Base-by-base conservation (phyloP, 257 asterid species). In the Agastache rugosa region DNA sequence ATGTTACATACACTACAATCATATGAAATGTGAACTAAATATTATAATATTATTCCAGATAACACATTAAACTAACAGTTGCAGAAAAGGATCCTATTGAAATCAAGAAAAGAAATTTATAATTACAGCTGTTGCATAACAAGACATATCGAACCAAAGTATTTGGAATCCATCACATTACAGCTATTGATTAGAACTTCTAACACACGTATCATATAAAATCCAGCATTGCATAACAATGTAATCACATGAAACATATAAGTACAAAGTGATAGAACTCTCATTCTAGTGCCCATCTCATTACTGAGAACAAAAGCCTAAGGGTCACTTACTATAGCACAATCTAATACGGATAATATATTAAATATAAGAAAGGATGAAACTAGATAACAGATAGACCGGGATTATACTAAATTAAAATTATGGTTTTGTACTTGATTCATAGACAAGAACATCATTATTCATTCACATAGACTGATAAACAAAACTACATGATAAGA, bases 381-480 rank as follows among this genome's bases (percentile, higher is more conserved):
- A 45, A 16, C 25, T 5, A 6, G 11, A 66, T 37, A 37, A 20
- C 22, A 15, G 11, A 29, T 17, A 27, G 37, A 31, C 37, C 37
- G 1, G 53, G 12, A 23, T 14, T 1, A 50, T 50, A 20, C 15
- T 20, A 7, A 45, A 54, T 37, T 3, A 3, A 29, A 27, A 23
- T 54, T 39, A 51, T n/a, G 41, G 17, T 29, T 71, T 17, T 3
- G 31, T 35, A 8, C 17, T 61, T 48, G 34, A 51, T 64, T 60
- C 63, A 19, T 7, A 29, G 63, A 12, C 55, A 59, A 45, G 11
- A 50, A n/a, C 25, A 56, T 19, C 39, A 15, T 47, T 5, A 47
- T 15, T 47, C 54, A 5, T 60, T 61, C 54, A 50, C 41, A 67
- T 20, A 34, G 16, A 64, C n/a, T 71, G 54, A 64, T 34, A 55